phyloP scores from a whole-genome alignment of 495 filamentous ascomycete genomes.

The Neurospora sp. region DNA sequence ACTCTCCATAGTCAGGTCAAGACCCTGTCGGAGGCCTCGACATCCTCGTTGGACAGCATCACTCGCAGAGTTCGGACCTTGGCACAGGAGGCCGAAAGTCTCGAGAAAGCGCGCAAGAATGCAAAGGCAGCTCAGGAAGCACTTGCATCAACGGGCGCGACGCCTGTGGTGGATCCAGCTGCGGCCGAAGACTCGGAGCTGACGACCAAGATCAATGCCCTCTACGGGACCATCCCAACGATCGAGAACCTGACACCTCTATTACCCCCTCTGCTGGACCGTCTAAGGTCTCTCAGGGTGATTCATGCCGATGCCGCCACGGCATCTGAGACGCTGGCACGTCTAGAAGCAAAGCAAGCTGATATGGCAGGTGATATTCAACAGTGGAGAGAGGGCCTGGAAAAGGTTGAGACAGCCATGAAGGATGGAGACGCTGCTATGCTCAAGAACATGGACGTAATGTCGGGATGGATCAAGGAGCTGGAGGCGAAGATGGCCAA shows the following conservation, averaged over 20 bases:
- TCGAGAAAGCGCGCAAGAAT: constrained; percentile 60
- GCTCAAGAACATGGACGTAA: constrained; percentile 63
- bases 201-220: constrained; percentile 76
- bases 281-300: constrained; percentile 69
- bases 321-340: constrained; percentile 69
- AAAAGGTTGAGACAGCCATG: constrained; percentile 67
- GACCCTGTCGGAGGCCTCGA: constrained; percentile 52
- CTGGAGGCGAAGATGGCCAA: constrained; percentile 65
- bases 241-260: constrained; percentile 81
- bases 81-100: constrained; percentile 66
- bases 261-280: constrained; percentile 75
- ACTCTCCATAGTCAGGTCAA: constrained; percentile 61
- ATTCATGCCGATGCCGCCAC: constrained; percentile 81
- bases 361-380: constrained; percentile 77
- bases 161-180: constrained; percentile 19
- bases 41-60: constrained; percentile 62
- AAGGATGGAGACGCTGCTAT: constrained; percentile 57
- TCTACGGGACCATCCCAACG: constrained; percentile 80
- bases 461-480: constrained; percentile 83
- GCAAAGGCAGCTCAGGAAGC: constrained; percentile 58
- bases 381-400: constrained; percentile 75
- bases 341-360: constrained; percentile 66
- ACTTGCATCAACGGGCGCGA: constrained; percentile 38
- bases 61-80: constrained; percentile 63
- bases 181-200: constrained; percentile 49